Conservation (phyloP, 768 basidiomycete genomes). For the Trichaptum fuscoviolaceum region DNA sequence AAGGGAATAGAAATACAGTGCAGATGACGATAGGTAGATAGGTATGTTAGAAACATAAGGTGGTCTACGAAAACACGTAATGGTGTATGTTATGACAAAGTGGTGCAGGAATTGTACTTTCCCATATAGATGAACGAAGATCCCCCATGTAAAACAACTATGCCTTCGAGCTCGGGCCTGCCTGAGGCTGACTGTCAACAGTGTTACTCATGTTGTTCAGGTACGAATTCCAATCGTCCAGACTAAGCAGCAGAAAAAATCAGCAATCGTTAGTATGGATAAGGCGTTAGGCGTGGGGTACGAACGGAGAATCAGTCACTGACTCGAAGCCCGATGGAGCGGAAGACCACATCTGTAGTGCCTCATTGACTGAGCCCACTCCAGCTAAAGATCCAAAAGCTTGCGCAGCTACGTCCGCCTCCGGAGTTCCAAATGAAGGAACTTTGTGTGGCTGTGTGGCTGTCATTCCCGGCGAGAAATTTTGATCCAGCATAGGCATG, state of each 20-base stretch:
- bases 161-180: neutral
- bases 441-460: neutral
- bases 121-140: neutral
- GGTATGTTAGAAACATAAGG: neutral
- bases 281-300: neutral
- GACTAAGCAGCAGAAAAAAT: neutral
- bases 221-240: neutral
- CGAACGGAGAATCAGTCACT: slow-evolving; percentile 19
- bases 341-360: slow-evolving; percentile 58
- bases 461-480: neutral
- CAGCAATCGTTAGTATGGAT: neutral
- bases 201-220: neutral
- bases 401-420: neutral
- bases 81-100: neutral
- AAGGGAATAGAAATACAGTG: neutral
- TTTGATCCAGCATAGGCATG: neutral
- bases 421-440: neutral
- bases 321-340: slow-evolving; percentile 59
- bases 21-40: neutral
- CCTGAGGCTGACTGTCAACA: neutral
- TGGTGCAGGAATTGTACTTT: neutral
- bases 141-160: neutral
- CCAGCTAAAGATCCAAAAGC: neutral
- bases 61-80: neutral
- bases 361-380: slow-evolving; percentile 35